Base-by-base conservation (phyloP, 2,329 filamentous ascomycete species). In the Paracamarosporium sp. region DNA sequence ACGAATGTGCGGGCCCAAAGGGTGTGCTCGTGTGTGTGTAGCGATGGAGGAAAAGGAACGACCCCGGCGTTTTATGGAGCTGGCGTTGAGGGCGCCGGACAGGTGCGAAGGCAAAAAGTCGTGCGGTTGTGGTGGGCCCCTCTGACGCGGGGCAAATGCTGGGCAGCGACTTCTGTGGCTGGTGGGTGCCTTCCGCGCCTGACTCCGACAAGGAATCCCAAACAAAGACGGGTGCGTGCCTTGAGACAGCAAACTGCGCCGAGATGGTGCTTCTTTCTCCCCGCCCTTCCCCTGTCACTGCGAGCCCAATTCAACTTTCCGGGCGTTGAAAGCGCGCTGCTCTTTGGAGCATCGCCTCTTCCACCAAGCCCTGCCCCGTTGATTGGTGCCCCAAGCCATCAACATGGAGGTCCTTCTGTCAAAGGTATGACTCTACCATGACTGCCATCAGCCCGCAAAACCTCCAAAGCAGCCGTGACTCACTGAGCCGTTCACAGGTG, bases 331-430 rank as follows among this genome's bases (percentile, higher is more conserved):
- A 7, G 28, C 15, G 28, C 20, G 40, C 31, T 38, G 17, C 17
- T 20, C 22, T 28, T 41, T 25, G 25, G 31, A 35, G 27, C 22
- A 28, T 40, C 17, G 53, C 41, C 53, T 15, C 38, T 24, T 22
- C 11, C n/a, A 38, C 17, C 36, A 50, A 52, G 40, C 17, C 44
- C 33, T n/a, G 45, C 35, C 41, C 36, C 43, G 55, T 55, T 46
- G 44, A 51, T 33, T 31, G 50, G 28, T 20, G 36, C n/a, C 11
- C 25, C 47, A 53, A 17, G 56, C 57, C 46, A 44, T 60, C 74
- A 83, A 68, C 57, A 96, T 96, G 92, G 92, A 96, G 74, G 82
- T 82, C 46, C 81, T 90, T 50, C 78, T 90, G 43, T 78, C 81
- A 50, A 87, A 87, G 74, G 87, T 89, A 70, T 62, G 68, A 63